Evolutionary conservation across 768 basidiomycete genomes (phyloP).

Genomic region (Leccinum ochraceum): DNA sequence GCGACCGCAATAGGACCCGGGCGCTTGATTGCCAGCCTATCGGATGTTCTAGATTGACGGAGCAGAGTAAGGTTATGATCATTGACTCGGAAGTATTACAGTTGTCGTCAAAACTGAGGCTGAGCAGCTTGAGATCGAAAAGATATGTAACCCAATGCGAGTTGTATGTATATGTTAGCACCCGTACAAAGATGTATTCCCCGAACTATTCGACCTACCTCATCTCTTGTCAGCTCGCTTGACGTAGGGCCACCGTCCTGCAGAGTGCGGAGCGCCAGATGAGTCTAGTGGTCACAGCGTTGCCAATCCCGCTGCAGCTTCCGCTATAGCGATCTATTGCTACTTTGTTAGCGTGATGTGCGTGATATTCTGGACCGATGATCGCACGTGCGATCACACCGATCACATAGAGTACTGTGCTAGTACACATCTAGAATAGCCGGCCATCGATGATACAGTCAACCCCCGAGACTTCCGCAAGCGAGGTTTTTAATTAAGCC

Average conservation of each 20-base stretch:
- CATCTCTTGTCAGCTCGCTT: too few species aligned
- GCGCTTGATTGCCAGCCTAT: not conserved
- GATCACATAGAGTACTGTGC: not conserved
- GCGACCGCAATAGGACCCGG: too few species aligned
- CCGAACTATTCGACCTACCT: too few species aligned
- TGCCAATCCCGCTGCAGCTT: not conserved
- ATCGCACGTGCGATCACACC: not conserved
- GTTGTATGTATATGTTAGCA: not conserved
- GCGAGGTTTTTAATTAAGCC: not conserved
- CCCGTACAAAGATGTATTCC: too few species aligned
- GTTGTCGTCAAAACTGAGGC: not conserved
- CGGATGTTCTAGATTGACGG: not conserved
- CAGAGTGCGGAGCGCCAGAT: not conserved
- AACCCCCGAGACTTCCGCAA: not conserved
- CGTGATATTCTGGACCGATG: not conserved
- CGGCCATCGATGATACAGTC: not conserved
- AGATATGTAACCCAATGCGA: not conserved
- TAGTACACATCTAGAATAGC: not conserved
- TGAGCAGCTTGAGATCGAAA: not conserved
- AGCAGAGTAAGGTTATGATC: not conserved
- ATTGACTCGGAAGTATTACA: not conserved
- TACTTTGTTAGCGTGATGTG: not conserved
- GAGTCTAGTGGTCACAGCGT: not conserved
- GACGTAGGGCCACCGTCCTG: too few species aligned
- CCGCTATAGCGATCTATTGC: not conserved